phyloP scores from a whole-genome alignment of 306 rosid species.

The Canavalia ensiformis region DNA sequence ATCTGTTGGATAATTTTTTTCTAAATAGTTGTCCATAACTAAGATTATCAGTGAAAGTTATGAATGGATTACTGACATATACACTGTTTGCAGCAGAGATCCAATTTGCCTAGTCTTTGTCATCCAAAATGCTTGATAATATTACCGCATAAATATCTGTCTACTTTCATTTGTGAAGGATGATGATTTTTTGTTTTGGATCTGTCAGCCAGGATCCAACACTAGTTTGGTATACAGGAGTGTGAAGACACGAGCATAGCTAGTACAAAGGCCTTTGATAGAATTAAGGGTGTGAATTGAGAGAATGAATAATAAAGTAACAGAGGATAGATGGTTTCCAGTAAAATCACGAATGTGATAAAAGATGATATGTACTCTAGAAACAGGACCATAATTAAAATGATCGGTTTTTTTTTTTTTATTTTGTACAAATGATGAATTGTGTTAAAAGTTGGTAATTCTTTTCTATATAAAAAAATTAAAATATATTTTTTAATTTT shows the following conservation, averaged over 20 bases:
- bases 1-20: slow-evolving; percentile 47
- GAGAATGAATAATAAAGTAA: too few relatives aligned
- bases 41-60: background rate
- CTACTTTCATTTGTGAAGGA: slow-evolving; percentile 25
- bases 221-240: slow-evolving; percentile 15
- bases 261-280: background rate
- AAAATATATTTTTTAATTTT: too few relatives aligned
- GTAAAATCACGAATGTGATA: too few relatives aligned
- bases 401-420: too few relatives aligned
- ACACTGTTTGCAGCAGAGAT: slow-evolving; percentile 20
- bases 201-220: slow-evolving; percentile 40
- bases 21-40: slow-evolving; percentile 27
- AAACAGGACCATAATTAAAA: too few relatives aligned
- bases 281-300: background rate
- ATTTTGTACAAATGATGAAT: too few relatives aligned
- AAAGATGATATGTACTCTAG: too few relatives aligned
- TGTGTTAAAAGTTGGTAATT: too few relatives aligned
- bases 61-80: slow-evolving; percentile 23
- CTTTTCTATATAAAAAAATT: too few relatives aligned
- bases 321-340: too few relatives aligned
- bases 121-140: slow-evolving; percentile 30
- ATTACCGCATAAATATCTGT: background rate
- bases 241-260: slow-evolving; percentile 37
- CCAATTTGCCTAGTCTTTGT: slow-evolving; percentile 17
- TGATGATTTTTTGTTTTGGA: slow-evolving; percentile 35